These are phyloP conservation scores for Suhomyces kilbournensis DNA, from an alignment of 805 yeast genomes.

Conservation along the genomic window DNA sequence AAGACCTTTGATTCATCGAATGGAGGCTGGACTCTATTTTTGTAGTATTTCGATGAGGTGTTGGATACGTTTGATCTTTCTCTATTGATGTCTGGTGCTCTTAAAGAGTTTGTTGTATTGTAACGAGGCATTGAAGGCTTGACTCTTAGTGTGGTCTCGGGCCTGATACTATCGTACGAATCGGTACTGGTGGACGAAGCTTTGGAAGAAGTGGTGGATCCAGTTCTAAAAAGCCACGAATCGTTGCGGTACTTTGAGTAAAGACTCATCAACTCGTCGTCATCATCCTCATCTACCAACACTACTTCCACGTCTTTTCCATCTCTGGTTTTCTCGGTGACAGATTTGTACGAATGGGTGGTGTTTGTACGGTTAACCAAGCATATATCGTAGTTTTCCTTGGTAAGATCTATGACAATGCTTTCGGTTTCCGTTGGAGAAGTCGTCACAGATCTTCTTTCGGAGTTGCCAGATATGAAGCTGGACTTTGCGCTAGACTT, in stretches of 20 bases:
- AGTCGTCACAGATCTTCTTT: conserved; percentile 26
- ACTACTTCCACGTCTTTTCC: conserved; percentile 44
- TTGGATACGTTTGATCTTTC: conserved; percentile 6
- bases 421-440: conserved; percentile 34
- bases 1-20: background rate
- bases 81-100: background rate
- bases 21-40: conserved; percentile 19
- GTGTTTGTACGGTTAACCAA: conserved; percentile 35
- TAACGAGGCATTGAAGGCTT: conserved; percentile 3
- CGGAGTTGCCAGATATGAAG: conserved; percentile 28
- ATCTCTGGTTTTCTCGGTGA: conserved; percentile 34
- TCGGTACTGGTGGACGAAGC: conserved; percentile 13
- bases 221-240: conserved; percentile 24
- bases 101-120: background rate
- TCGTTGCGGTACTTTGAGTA: conserved; percentile 38
- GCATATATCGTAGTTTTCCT: conserved; percentile 38
- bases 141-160: conserved; percentile 16
- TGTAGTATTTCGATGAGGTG: conserved; percentile 14
- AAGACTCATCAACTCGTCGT: conserved; percentile 36
- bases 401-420: conserved; percentile 41
- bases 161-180: conserved; percentile 20
- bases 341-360: conserved; percentile 35
- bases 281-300: conserved; percentile 36
- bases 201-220: conserved; percentile 17
- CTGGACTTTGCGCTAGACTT: conserved; percentile 23